Evolutionary conservation across 2,329 filamentous ascomycete genomes (phyloP).

Genomic region (Paecilomyces sp.): DNA sequence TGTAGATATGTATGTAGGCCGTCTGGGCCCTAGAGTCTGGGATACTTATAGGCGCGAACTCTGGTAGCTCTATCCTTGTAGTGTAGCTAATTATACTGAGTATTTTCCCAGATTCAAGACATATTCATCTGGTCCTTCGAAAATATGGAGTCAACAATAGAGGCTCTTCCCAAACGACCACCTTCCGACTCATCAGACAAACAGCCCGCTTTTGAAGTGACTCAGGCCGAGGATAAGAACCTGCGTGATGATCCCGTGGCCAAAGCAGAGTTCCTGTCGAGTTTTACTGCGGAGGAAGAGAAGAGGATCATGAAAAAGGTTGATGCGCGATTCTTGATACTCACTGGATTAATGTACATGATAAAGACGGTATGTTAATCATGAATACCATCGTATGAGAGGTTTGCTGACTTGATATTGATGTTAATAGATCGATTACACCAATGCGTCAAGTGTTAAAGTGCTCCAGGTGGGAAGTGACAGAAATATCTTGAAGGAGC

Average conservation of each 20-base stretch:
- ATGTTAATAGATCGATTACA: constrained; percentile 24
- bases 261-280: constrained; percentile 24
- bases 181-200: neutral
- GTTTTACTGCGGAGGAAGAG: constrained; percentile 34
- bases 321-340: constrained; percentile 26
- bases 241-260: constrained; percentile 14
- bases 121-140: neutral
- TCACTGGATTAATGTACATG: constrained; percentile 37
- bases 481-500: constrained; percentile 30
- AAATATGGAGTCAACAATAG: neutral
- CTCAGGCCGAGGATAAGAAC: neutral
- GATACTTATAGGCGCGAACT: neutral
- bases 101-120: neutral
- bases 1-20: neutral
- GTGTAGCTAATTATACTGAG: neutral
- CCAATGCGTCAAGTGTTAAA: constrained; percentile 35
- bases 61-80: neutral
- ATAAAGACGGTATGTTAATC: constrained; percentile 30
- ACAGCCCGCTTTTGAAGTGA: neutral
- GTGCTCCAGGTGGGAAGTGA: constrained; percentile 36
- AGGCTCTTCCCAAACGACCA: neutral
- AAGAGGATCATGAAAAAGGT: constrained; percentile 35
- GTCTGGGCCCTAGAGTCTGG: neutral
- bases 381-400: constrained; percentile 6
- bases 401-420: neutral